Conservation (phyloP, 805 yeast species). For the Candida sithepensis region DNA sequence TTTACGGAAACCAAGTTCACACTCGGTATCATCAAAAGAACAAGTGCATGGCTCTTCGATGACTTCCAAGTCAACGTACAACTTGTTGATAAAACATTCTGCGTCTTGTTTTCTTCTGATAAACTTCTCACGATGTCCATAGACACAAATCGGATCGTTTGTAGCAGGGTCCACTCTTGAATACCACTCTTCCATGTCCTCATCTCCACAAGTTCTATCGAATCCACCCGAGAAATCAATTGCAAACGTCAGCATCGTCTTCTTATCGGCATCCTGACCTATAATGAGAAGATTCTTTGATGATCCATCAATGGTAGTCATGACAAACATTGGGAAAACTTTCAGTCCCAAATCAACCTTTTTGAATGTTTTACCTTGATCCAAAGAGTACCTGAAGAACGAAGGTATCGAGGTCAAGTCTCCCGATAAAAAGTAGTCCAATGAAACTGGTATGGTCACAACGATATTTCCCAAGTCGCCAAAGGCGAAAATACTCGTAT, state of each 20-base stretch:
- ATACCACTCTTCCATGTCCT: slow-evolving; percentile 65
- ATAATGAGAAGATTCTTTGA: slow-evolving; percentile 52
- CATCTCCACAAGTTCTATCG: slow-evolving; percentile 36
- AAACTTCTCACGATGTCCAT: slow-evolving; percentile 66
- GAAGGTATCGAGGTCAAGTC: slow-evolving; percentile 32
- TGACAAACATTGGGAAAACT: slow-evolving; percentile 23
- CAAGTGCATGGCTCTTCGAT: slow-evolving; percentile 61
- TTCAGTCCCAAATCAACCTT: slow-evolving; percentile 41
- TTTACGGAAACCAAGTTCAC: slow-evolving; percentile 48
- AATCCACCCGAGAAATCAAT: slow-evolving; percentile 60
- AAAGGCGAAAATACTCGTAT: slow-evolving; percentile 51
- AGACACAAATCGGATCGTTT: slow-evolving; percentile 47
- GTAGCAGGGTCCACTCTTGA: slow-evolving; percentile 41
- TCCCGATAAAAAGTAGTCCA: slow-evolving; percentile 13
- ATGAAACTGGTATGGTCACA: slow-evolving; percentile 47
- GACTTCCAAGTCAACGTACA: slow-evolving; percentile 43
- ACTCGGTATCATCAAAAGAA: slow-evolving; percentile 64
- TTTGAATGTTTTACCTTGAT: slow-evolving; percentile 71
- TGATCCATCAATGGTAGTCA: slow-evolving; percentile 66
- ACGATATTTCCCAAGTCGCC: slow-evolving; percentile 80
- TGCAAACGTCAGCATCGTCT: slow-evolving; percentile 26
- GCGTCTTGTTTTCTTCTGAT: slow-evolving; percentile 62
- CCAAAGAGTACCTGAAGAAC: slow-evolving; percentile 49
- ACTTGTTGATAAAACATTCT: slow-evolving; percentile 53
- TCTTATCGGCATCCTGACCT: slow-evolving; percentile 34